phyloP scores from a whole-genome alignment of 2,329 filamentous ascomycete species.

The Trichoderma pleuroti region DNA sequence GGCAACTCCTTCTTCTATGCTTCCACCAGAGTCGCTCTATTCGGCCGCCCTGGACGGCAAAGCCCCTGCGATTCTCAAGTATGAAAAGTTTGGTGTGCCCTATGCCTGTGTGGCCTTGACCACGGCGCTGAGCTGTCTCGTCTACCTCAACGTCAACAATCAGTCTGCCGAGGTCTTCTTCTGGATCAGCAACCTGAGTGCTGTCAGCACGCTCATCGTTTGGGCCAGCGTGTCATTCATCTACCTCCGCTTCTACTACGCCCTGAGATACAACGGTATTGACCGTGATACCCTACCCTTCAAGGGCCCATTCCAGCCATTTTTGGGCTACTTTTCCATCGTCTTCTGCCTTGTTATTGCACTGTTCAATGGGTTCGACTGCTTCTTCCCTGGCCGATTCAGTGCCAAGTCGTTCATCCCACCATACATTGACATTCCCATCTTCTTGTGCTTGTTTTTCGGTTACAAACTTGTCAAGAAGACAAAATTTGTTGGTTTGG shows the following conservation, averaged over 20 bases:
- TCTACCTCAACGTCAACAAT: conserved; percentile 59
- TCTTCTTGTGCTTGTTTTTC: conserved; percentile 60
- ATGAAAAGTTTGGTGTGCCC: conserved; percentile 31
- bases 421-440: conserved; percentile 64
- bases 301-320: conserved; percentile 64
- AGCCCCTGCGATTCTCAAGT: conserved; percentile 39
- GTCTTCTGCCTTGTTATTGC: conserved; percentile 61
- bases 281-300: conserved; percentile 62
- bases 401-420: conserved; percentile 57
- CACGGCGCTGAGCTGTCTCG: conserved; percentile 59
- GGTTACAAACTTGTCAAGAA: conserved; percentile 64
- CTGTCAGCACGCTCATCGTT: conserved; percentile 66
- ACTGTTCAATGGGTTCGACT: conserved; percentile 68
- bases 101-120: conserved; percentile 30
- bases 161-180: conserved; percentile 58
- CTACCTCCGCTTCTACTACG: conserved; percentile 67
- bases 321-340: conserved; percentile 61
- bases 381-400: conserved; percentile 59
- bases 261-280: conserved; percentile 61
- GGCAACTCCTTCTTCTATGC: conserved; percentile 56
- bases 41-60: conserved; percentile 41
- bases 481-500: conserved; percentile 45
- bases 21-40: conserved; percentile 46
- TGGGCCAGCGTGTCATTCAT: conserved; percentile 66
- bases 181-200: conserved; percentile 59